These are phyloP conservation scores for Suillus hirtellus DNA, from an alignment of 768 basidiomycete species.

Conservation along the genomic window DNA sequence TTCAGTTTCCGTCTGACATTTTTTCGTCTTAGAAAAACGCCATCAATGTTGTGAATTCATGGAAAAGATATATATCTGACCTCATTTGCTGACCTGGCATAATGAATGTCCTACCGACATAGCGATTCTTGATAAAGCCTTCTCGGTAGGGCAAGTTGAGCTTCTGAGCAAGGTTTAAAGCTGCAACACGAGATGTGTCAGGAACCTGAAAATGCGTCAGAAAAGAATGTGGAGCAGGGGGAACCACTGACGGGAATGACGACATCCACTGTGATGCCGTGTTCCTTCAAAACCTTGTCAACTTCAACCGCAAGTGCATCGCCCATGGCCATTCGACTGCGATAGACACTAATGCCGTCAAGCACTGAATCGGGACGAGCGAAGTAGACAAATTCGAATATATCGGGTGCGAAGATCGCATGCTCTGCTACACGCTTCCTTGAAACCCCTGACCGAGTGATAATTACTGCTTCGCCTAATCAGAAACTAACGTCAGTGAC, in stretches of 20 bases:
- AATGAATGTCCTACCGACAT: slow-evolving; percentile 97
- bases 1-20: slow-evolving; percentile 95
- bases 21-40: slow-evolving; percentile 59
- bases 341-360: slow-evolving; percentile 95
- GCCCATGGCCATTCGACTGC: slow-evolving; percentile 99
- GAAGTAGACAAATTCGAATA: slow-evolving; percentile 99
- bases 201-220: slow-evolving; percentile 61
- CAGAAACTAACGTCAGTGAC: slow-evolving; percentile 9
- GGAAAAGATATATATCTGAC: slow-evolving; percentile 34
- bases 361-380: slow-evolving; percentile 97
- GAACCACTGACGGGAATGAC: slow-evolving; percentile 79
- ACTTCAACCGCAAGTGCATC: slow-evolving; percentile 92
- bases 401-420: slow-evolving; percentile 89
- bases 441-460: slow-evolving; percentile 78
- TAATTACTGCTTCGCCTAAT: slow-evolving; percentile 91
- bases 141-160: slow-evolving; percentile 91
- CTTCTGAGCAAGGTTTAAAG: slow-evolving; percentile 91
- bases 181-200: slow-evolving; percentile 95
- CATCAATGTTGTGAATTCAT: slow-evolving; percentile 7
- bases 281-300: slow-evolving; percentile 63
- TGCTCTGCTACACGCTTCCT: slow-evolving; percentile 71
- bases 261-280: slow-evolving; percentile 81
- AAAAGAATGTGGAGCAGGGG: neutral
- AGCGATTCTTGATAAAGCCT: slow-evolving; percentile 98
- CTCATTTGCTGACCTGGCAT: slow-evolving; percentile 99